Percentiles rank a stretch among this genome's conserved stretches.
Conservation (phyloP, 352 stramenopile genomes). For the Pythium aphanidermatum region DNA sequence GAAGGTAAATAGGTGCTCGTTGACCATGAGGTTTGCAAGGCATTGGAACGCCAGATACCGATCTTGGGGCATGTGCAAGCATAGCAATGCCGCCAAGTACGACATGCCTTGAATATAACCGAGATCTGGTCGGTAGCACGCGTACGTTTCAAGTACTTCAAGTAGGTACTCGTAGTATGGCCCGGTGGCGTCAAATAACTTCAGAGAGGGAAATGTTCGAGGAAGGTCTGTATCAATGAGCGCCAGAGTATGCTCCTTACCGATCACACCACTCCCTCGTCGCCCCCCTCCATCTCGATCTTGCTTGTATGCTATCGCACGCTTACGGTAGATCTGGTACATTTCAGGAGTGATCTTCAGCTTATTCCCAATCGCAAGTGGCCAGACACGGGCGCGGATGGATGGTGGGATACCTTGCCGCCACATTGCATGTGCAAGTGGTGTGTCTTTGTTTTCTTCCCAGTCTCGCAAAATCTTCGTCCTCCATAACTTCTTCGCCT, state of each 20-base stretch:
- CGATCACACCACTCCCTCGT: conserved; percentile 28
- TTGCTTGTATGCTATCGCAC: conserved; percentile 58
- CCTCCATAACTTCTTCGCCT: conserved; percentile 79
- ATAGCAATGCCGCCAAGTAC: conserved; percentile 81
- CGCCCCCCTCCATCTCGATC: conserved; percentile 27
- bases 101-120: conserved; percentile 90
- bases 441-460: conserved; percentile 69
- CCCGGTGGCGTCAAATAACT: conserved; percentile 68
- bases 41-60: conserved; percentile 81
- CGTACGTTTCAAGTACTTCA: conserved; percentile 83
- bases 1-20: conserved; percentile 87
- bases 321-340: conserved; percentile 76
- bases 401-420: conserved; percentile 77
- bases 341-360: conserved; percentile 84
- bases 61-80: conserved; percentile 80
- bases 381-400: conserved; percentile 77
- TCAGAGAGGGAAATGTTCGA: conserved; percentile 76
- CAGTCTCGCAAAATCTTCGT: conserved; percentile 73
- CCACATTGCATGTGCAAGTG: conserved; percentile 72
- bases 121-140: conserved; percentile 80
- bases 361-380: conserved; percentile 79
- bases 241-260: conserved; percentile 68
- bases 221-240: conserved; percentile 86
- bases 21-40: conserved; percentile 82
- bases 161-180: conserved; percentile 73